phyloP scores from a whole-genome alignment of 495 filamentous ascomycete genomes.

The Aspergillus taichungensis region DNA sequence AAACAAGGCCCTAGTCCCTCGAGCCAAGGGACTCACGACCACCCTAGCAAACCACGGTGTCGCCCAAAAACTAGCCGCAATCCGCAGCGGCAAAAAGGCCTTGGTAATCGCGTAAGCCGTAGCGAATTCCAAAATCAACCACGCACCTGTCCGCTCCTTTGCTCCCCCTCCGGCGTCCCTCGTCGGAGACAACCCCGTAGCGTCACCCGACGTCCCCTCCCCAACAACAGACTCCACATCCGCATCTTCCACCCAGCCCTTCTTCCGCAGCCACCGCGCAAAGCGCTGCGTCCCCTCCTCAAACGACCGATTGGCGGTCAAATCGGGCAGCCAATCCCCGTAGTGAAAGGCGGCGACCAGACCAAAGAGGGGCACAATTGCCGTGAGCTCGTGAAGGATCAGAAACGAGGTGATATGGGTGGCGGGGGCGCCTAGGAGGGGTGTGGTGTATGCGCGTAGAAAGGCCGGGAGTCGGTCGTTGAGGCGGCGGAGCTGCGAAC shows the following conservation, averaged over 20 bases:
- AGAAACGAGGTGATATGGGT: constrained; percentile 82
- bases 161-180: not conserved
- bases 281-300: constrained; percentile 47
- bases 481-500: constrained; percentile 47
- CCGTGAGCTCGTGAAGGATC: constrained; percentile 85
- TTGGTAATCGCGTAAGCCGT: constrained; percentile 88
- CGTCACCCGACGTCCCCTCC: not conserved
- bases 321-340: constrained; percentile 51
- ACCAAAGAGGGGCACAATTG: constrained; percentile 67
- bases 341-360: constrained; percentile 73
- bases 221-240: constrained; percentile 16
- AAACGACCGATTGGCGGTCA: constrained; percentile 41
- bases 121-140: constrained; percentile 59
- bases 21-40: constrained; percentile 43
- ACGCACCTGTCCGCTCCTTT: constrained; percentile 30
- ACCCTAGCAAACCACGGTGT: constrained; percentile 89
- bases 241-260: constrained; percentile 51
- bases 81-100: constrained; percentile 63
- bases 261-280: constrained; percentile 49
- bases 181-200: not conserved
- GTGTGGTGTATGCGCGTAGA: constrained; percentile 56
- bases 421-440: constrained; percentile 64
- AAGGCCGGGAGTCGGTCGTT: constrained; percentile 49
- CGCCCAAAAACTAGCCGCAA: constrained; percentile 71
- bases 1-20: constrained; percentile 29